Conservation (phyloP, 257 asterid species). For the Rhazya stricta region DNA sequence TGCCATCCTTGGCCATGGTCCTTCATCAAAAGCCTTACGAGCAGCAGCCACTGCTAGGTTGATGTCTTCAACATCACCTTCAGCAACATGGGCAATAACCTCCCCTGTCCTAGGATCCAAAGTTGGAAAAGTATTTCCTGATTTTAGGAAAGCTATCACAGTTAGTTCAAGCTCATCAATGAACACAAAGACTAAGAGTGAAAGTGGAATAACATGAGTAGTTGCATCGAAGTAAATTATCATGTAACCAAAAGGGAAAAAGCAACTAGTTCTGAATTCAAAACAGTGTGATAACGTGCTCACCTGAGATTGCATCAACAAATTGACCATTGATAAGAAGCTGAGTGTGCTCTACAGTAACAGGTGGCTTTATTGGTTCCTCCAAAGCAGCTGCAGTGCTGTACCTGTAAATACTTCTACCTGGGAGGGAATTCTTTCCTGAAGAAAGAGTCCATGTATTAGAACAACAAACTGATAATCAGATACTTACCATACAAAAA, state of each 20-base stretch:
- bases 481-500: neutral
- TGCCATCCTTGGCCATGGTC: slow-evolving; percentile 92
- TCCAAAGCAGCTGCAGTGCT: slow-evolving; percentile 69
- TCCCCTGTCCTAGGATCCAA: slow-evolving; percentile 92
- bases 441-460: slow-evolving; percentile 11
- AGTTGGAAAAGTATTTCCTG: slow-evolving; percentile 85
- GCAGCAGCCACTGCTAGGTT: slow-evolving; percentile 89
- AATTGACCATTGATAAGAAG: slow-evolving; percentile 86
- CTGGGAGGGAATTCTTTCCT: slow-evolving; percentile 46
- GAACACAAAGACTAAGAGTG: neutral
- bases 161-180: slow-evolving; percentile 7
- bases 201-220: neutral
- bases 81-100: slow-evolving; percentile 79
- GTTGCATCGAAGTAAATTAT: neutral
- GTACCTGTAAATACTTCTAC: slow-evolving; percentile 43
- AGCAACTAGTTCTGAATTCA: neutral
- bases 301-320: slow-evolving; percentile 90
- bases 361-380: slow-evolving; percentile 77
- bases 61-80: slow-evolving; percentile 84
- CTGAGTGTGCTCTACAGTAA: slow-evolving; percentile 55
- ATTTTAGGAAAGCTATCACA: slow-evolving; percentile 8
- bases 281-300: slow-evolving; percentile 7
- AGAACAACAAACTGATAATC: neutral
- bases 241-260: neutral
- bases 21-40: slow-evolving; percentile 91